phyloP scores from a whole-genome alignment of 345 rosid genomes.

The Hirschfeldia incana region DNA sequence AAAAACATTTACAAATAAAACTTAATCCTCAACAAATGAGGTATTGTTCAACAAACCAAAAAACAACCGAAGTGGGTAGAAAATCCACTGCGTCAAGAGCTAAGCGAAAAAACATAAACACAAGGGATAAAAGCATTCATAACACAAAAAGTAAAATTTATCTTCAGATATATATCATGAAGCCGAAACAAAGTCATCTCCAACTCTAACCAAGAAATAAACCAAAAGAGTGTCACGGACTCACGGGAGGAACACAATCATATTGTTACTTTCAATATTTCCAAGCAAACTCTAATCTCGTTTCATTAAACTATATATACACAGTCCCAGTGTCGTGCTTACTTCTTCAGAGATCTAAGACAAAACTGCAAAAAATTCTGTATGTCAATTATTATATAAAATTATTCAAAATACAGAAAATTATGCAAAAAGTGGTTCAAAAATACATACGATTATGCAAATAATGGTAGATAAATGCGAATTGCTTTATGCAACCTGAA shows the following conservation, averaged over 20 bases:
- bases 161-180: too few relatives aligned
- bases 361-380: neutral
- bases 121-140: too few relatives aligned
- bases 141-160: too few relatives aligned
- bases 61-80: too few relatives aligned
- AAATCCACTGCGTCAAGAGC: too few relatives aligned
- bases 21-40: too few relatives aligned
- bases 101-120: too few relatives aligned
- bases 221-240: conserved; percentile 24
- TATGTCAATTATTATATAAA: neutral
- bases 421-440: neutral
- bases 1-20: too few relatives aligned
- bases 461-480: neutral
- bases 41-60: too few relatives aligned
- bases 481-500: neutral
- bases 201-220: neutral
- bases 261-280: conserved; percentile 25
- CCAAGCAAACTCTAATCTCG: conserved; percentile 22
- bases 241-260: conserved; percentile 31
- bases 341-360: neutral
- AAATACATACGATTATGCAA: neutral
- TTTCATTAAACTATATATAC: neutral
- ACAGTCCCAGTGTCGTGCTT: neutral
- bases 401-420: neutral
- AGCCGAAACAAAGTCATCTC: neutral